Base-by-base conservation (phyloP, 352 stramenopile genomes). In the Phytophthora citricola region DNA sequence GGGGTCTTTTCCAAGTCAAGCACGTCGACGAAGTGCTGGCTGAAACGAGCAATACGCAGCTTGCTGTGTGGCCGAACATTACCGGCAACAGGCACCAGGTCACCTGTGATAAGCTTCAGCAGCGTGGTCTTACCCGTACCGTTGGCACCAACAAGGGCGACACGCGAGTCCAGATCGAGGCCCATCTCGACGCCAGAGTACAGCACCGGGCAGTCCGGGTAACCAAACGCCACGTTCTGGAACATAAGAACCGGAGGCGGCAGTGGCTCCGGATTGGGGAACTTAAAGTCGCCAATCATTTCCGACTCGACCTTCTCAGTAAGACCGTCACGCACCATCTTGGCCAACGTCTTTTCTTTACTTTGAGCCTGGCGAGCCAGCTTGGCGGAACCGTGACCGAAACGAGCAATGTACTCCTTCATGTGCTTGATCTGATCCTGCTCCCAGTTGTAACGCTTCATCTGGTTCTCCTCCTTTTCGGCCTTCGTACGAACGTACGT, bases 381-480 rank as follows among this genome's bases (percentile, higher is more conserved):
- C 82, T 99, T 99, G 47, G 94, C 93, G 17, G 86, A 98, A 69
- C 97, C 97, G 87, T 99, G 97, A 71, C 97, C 97, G 72, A 99
- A 99, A n/a, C 90, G 85, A 29, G 97, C 97, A 81, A 99, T 99
- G 83, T 99, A 99, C 70, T 99, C 96, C 83, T 99, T 99, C 97
- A 99, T 99, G 81, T 96, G 90, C 82, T 98, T 99, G 69, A 99
- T 99, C 79, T 99, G 94, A 22, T 97, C 89, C 77, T 99, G 96
- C 69, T 99, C 96, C 95, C 95, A 99, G 65, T 97, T 90, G 81
- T 98, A 99, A 63, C 94, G 90, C 75, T 99, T 99, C 93, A 98
- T 98, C 82, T 99, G 97, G 84, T 99, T 99, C 62, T 98, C 95
- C 71, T 99, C 96, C 75, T 98, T 96, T 65, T 99, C 97, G 49